Conservation (phyloP, 1,284 basidiomycete species). For the Pyrrhoderma lamaoense region DNA sequence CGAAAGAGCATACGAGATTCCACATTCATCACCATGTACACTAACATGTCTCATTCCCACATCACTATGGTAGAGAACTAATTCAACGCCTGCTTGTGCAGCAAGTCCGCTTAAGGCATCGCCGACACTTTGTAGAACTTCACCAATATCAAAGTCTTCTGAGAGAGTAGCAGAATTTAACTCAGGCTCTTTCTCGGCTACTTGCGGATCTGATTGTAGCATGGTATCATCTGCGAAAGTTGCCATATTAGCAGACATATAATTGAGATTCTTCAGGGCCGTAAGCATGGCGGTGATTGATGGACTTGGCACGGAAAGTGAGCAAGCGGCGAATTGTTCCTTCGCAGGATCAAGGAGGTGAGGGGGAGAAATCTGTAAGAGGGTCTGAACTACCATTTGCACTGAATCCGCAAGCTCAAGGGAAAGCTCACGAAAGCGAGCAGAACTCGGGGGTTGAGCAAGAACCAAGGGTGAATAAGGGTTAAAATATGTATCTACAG, state of each 20-base stretch:
- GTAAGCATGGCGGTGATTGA: slow-evolving; percentile 84
- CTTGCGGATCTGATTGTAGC: not conserved
- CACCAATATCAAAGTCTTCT: slow-evolving; percentile 59
- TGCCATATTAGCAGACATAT: slow-evolving; percentile 75
- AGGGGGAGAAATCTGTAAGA: slow-evolving; percentile 80
- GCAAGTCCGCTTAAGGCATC: slow-evolving; percentile 81
- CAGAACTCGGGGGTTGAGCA: slow-evolving; percentile 26
- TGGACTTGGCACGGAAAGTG: slow-evolving; percentile 77
- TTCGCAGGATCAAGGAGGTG: slow-evolving; percentile 88
- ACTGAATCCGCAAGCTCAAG: slow-evolving; percentile 83
- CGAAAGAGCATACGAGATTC: slow-evolving; percentile 69
- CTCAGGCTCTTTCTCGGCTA: not conserved
- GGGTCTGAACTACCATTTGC: slow-evolving; percentile 81
- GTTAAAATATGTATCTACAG: slow-evolving; percentile 17
- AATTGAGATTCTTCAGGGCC: slow-evolving; percentile 86
- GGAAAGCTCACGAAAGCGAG: slow-evolving; percentile 56
- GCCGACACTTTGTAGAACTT: slow-evolving; percentile 68
- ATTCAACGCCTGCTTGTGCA: slow-evolving; percentile 76
- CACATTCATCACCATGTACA: slow-evolving; percentile 80
- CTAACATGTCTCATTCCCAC: slow-evolving; percentile 77
- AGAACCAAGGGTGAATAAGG: slow-evolving; percentile 18
- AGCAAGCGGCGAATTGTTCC: slow-evolving; percentile 84
- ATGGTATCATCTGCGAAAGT: slow-evolving; percentile 31
- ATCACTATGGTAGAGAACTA: slow-evolving; percentile 85
- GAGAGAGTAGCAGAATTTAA: slow-evolving; percentile 2